Conservation (phyloP, 192 early-diverging fungal species). For the Bifiguratus adelaidae region DNA sequence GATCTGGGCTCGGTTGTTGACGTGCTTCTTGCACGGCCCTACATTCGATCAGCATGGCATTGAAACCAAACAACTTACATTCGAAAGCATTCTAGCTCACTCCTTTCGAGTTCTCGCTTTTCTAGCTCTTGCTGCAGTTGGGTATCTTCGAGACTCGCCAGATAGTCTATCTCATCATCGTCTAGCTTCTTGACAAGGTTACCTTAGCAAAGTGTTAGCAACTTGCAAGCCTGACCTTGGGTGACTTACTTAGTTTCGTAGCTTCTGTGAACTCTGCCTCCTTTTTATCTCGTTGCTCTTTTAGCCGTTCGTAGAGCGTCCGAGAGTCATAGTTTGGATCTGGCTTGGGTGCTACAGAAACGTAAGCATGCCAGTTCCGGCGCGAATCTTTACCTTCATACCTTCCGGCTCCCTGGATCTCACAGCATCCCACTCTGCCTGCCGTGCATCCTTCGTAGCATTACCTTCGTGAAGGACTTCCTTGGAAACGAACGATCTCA, state of each 20-base stretch:
- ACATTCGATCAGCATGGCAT: background rate
- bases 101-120: conserved; percentile 24
- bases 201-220: conserved; percentile 24
- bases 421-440: background rate
- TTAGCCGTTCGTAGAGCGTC: conserved; percentile 63
- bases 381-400: background rate
- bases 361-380: background rate
- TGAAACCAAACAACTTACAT: conserved; percentile 17
- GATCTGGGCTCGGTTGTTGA: no score
- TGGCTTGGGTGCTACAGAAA: background rate
- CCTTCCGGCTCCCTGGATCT: background rate
- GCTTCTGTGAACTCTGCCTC: conserved; percentile 50
- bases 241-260: conserved; percentile 31
- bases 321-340: conserved; percentile 48
- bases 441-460: background rate
- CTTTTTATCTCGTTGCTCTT: conserved; percentile 55
- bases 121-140: conserved; percentile 29
- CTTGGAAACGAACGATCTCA: conserved; percentile 17
- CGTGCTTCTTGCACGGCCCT: conserved; percentile 6
- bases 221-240: background rate
- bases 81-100: conserved; percentile 35
- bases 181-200: conserved; percentile 57
- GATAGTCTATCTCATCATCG: conserved; percentile 58
- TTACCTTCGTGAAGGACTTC: conserved; percentile 7
- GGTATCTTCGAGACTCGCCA: conserved; percentile 41